Evolutionary conservation across 2,329 filamentous ascomycete genomes (phyloP).

Genomic region (Ceratocystis albifundus): DNA sequence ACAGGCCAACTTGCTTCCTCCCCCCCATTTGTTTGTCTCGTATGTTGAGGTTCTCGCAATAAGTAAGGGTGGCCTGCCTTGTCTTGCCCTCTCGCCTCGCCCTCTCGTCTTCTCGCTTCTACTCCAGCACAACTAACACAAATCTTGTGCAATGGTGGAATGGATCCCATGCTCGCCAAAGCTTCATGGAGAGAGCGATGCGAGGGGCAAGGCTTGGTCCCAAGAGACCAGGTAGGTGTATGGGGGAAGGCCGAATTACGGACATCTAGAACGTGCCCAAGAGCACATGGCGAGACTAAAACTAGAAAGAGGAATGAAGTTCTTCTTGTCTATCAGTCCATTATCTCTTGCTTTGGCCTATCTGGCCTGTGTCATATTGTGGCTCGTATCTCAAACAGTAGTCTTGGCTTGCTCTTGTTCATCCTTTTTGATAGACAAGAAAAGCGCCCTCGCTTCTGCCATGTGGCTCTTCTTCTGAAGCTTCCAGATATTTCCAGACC

Average conservation of each 20-base stretch:
- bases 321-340: background rate
- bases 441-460: background rate
- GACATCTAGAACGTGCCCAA: background rate
- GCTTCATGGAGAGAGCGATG: background rate
- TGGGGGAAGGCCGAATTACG: background rate
- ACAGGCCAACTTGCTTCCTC: conserved; percentile 2
- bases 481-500: conserved; percentile 1
- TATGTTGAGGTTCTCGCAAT: background rate
- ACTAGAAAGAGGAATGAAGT: background rate
- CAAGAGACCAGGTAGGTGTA: background rate
- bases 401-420: background rate
- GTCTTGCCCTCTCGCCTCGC: background rate
- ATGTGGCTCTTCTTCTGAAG: background rate
- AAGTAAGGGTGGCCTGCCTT: background rate
- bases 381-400: background rate
- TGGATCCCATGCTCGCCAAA: background rate
- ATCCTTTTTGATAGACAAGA: background rate
- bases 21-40: background rate
- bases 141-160: background rate
- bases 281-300: background rate
- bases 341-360: background rate
- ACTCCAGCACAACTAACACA: background rate
- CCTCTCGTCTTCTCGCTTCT: background rate
- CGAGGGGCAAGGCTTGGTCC: background rate
- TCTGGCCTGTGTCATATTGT: background rate